Evolutionary conservation across 2,329 filamentous ascomycete genomes (phyloP).

Genomic region (Aspergillus piperis): DNA sequence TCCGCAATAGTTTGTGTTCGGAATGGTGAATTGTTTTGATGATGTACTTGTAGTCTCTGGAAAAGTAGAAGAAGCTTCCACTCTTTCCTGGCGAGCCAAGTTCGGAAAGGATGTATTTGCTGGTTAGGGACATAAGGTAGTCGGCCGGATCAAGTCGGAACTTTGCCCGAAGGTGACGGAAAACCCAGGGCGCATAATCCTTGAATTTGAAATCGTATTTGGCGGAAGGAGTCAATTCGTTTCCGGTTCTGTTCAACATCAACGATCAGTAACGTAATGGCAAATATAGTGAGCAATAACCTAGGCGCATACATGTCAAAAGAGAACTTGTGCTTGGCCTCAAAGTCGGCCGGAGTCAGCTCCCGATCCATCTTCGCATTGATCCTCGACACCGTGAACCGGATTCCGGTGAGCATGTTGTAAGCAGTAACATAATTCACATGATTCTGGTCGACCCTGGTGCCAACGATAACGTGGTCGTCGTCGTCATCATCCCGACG

Average conservation of each 20-base stretch:
- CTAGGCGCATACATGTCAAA: slow-evolving; percentile 82
- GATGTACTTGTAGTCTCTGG: slow-evolving; percentile 98
- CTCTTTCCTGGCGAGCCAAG: slow-evolving; percentile 96
- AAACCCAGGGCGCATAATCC: slow-evolving; percentile 99
- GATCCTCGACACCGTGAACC: slow-evolving; percentile 91
- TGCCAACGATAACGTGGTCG: slow-evolving; percentile 84
- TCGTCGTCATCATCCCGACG: slow-evolving; percentile 90
- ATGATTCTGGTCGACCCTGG: slow-evolving; percentile 95
- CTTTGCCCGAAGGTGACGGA: slow-evolving; percentile 81
- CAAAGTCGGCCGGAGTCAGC: slow-evolving; percentile 87
- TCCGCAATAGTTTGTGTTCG: slow-evolving; percentile 60
- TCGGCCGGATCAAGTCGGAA: slow-evolving; percentile 95
- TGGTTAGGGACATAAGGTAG: slow-evolving; percentile 96
- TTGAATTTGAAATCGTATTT: slow-evolving; percentile 99
- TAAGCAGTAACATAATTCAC: slow-evolving; percentile 98
- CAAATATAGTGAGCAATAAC: neutral
- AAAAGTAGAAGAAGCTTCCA: slow-evolving; percentile 99
- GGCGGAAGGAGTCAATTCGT: slow-evolving; percentile 93
- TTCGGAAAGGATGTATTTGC: slow-evolving; percentile 98
- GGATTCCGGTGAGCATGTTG: slow-evolving; percentile 99
- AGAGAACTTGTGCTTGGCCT: slow-evolving; percentile 93
- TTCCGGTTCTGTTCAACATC: slow-evolving; percentile 69
- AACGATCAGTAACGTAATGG: slow-evolving; percentile 5
- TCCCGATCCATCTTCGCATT: slow-evolving; percentile 95
- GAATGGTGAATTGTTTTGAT: slow-evolving; percentile 99